Evolutionary conservation across 768 basidiomycete species (phyloP).

Genomic region (Russula dissimulans): DNA sequence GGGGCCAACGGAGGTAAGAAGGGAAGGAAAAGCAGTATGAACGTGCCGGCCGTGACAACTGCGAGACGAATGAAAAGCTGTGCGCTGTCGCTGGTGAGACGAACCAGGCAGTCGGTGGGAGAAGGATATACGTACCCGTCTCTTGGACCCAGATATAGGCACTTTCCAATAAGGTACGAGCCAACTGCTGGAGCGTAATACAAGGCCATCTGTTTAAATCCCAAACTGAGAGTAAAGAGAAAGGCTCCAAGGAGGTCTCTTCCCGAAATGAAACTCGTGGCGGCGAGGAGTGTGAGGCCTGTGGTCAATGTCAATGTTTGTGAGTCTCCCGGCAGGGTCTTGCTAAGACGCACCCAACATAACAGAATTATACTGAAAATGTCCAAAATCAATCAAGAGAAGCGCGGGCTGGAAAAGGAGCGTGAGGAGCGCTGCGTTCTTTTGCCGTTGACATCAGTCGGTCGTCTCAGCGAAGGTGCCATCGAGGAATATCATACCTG

Average conservation of each 20-base stretch:
- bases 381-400: conserved; percentile 81
- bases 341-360: conserved; percentile 61
- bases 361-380: conserved; percentile 93
- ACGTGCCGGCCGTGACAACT: conserved; percentile 49
- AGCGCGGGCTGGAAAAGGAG: conserved; percentile 79
- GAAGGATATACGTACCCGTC: conserved; percentile 49
- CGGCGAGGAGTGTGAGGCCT: conserved; percentile 62
- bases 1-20: conserved; percentile 64
- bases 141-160: conserved; percentile 63
- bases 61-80: conserved; percentile 61
- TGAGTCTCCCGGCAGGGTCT: not conserved
- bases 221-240: conserved; percentile 73
- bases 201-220: conserved; percentile 94
- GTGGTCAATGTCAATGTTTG: not conserved
- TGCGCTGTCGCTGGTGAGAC: conserved; percentile 19
- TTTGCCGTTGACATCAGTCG: not conserved
- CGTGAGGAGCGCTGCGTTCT: conserved; percentile 62
- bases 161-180: conserved; percentile 83
- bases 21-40: conserved; percentile 65
- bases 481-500: conserved; percentile 56
- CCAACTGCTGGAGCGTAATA: conserved; percentile 94
- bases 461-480: not conserved
- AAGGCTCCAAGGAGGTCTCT: conserved; percentile 69
- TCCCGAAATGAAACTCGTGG: conserved; percentile 60
- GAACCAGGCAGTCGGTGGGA: not conserved